These are phyloP conservation scores for Rhodamnia rubescens DNA, from an alignment of 345 rosid genomes.

Conservation along the genomic window DNA sequence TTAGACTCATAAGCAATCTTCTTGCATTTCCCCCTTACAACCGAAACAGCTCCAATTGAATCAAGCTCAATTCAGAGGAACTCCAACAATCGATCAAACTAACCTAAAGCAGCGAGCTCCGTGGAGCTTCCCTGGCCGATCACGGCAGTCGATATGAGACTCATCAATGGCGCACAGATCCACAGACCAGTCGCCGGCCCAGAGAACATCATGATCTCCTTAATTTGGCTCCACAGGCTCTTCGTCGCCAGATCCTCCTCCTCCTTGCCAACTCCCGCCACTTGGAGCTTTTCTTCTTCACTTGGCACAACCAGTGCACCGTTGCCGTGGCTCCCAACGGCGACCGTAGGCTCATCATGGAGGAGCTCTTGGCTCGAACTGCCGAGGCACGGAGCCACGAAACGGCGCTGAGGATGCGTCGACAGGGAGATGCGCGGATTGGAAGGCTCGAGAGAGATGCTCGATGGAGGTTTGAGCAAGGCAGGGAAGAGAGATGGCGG, in stretches of 20 bases:
- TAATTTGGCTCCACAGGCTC: constrained; percentile 38
- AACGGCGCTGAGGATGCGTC: neutral
- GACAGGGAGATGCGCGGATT: neutral
- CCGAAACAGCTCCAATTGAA: neutral
- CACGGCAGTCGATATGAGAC: constrained; percentile 37
- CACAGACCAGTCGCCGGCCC: constrained; percentile 52
- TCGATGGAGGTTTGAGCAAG: neutral
- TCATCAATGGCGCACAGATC: constrained; percentile 47
- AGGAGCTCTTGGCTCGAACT: neutral
- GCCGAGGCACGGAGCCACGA: neutral
- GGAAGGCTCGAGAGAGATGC: neutral
- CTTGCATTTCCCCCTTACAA: neutral
- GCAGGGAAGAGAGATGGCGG: neutral
- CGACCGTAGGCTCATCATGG: neutral
- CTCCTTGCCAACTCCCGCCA: neutral
- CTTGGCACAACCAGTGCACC: neutral
- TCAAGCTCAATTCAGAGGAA: neutral
- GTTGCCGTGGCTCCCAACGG: neutral
- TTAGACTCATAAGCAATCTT: neutral
- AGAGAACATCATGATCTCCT: constrained; percentile 35
- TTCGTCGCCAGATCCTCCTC: constrained; percentile 14
- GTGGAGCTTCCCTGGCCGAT: constrained; percentile 43
- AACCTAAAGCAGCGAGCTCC: constrained; percentile 55
- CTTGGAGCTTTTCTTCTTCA: neutral
- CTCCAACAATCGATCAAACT: neutral